These are phyloP conservation scores for Yamadazyma dendronema DNA, from an alignment of 1,139 yeast species.

Conservation along the genomic window DNA sequence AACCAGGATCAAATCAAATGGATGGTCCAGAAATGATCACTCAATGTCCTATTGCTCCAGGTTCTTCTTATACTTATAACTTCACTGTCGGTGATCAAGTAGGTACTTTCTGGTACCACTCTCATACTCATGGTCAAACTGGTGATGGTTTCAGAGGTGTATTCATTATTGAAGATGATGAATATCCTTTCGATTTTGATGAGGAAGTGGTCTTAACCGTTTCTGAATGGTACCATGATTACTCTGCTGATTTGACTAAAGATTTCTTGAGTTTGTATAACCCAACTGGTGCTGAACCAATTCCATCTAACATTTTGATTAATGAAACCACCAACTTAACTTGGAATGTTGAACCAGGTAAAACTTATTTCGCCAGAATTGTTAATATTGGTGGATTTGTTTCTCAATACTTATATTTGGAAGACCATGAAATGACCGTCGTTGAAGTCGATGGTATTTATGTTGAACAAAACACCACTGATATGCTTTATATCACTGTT, in stretches of 20 bases:
- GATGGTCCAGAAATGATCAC: conserved; percentile 80
- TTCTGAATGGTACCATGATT: conserved; percentile 62
- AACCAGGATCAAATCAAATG: conserved; percentile 58
- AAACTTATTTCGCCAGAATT: conserved; percentile 61
- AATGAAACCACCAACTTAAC: conserved; percentile 63
- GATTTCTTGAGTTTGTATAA: conserved; percentile 60
- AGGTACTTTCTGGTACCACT: conserved; percentile 82
- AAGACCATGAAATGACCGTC: conserved; percentile 63
- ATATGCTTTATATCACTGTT: conserved; percentile 59
- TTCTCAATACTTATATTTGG: conserved; percentile 65
- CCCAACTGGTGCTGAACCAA: conserved; percentile 84
- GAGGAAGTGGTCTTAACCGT: conserved; percentile 57
- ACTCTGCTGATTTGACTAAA: conserved; percentile 41
- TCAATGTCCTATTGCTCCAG: conserved; percentile 75
- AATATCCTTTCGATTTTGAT: conserved; percentile 58
- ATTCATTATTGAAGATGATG: conserved; percentile 62
- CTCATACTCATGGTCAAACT: conserved; percentile 75
- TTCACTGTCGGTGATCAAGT: conserved; percentile 64
- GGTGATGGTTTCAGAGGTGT: conserved; percentile 80
- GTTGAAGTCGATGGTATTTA: conserved; percentile 76
- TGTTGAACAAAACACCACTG: conserved; percentile 57
- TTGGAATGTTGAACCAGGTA: conserved; percentile 56
- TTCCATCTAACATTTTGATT: conserved; percentile 64
- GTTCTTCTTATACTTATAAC: conserved; percentile 60
- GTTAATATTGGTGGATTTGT: conserved; percentile 70